These are phyloP conservation scores for Mrakia gelida DNA, from an alignment of 768 basidiomycete species.

Conservation along the genomic window DNA sequence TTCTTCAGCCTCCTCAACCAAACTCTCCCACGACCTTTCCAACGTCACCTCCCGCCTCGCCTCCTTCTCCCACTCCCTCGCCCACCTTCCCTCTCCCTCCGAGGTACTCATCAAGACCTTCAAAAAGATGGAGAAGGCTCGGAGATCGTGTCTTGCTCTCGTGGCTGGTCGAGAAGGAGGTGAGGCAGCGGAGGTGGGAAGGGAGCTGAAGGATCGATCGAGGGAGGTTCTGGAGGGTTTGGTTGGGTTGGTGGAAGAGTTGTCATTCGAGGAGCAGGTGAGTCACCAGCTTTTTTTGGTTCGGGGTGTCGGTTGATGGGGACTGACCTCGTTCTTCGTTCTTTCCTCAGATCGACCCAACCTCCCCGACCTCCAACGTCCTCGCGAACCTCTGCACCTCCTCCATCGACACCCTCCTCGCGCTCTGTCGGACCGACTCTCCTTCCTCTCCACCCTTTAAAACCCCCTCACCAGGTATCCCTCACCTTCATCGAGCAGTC, in stretches of 20 bases:
- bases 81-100: neutral
- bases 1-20: neutral
- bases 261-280: conserved; percentile 22
- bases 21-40: neutral
- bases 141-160: conserved; percentile 12
- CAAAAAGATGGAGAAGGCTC: conserved; percentile 5
- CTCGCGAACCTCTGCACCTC: conserved; percentile 28
- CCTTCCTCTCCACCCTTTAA: neutral
- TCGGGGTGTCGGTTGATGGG: too few relatives aligned
- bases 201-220: neutral
- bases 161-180: neutral
- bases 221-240: conserved; percentile 21
- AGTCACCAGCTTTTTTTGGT: neutral
- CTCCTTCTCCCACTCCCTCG: neutral
- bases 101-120: neutral
- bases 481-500: neutral
- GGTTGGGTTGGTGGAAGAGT: conserved; percentile 17
- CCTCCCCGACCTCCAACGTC: conserved; percentile 13
- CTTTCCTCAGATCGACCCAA: conserved; percentile 2
- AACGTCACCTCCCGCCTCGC: neutral
- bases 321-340: too few relatives aligned
- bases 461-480: neutral
- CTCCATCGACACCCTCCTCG: conserved; percentile 31
- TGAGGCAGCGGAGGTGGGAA: neutral
- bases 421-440: conserved; percentile 16